Base-by-base conservation (phyloP, 805 yeast genomes). In the Teunomyces kruisii region DNA sequence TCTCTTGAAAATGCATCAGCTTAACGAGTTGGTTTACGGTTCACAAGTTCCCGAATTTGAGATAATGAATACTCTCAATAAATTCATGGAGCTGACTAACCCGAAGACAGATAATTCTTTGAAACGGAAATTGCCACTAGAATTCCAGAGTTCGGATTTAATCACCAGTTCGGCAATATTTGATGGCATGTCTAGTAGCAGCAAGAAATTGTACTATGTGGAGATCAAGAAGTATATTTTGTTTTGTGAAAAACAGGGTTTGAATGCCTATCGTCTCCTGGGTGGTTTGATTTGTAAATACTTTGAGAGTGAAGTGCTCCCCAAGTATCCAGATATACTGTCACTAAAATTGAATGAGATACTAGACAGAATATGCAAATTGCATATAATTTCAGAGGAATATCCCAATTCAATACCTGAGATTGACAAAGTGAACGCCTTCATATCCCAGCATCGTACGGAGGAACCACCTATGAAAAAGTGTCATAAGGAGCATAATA, bases 1-100 rank as follows among this genome's bases (percentile, higher is more conserved):
- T 13, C 27, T 42, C 4, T 14, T 42, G 10, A 42, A 42, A 13
- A 31, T 42, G 38, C 30, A 33, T 10, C 44, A 42, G 10, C 33
- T 42, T 17, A 33, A 26, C 13, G 28, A 16, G 9, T 32, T 42
- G 32, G 44, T 27, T n/a, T 42, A 26, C 15, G 39, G 38, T 12
- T 10, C 14, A n/a, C 38, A 35, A 6, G 38, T 35, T 5, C 28
- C 38, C 1, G 28, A 35, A 22, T 19, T 14, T n/a, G 28, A 35
- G 16, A 19, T 35, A 17, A 19, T 35, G 38, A 24, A 35, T 9
- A 17, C 15, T 6, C 38, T 35, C 9, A 19, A 35, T 19, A 35
- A 22, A n/a, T 35, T 35, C 9, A n/a, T 17, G 27, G 28, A 35
- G 7, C 38, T 6, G 28, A 24, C 17, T 4, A 26, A 4, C 7